Conservation (phyloP, 441 rosid genomes). For the Macaranga tanarius region DNA sequence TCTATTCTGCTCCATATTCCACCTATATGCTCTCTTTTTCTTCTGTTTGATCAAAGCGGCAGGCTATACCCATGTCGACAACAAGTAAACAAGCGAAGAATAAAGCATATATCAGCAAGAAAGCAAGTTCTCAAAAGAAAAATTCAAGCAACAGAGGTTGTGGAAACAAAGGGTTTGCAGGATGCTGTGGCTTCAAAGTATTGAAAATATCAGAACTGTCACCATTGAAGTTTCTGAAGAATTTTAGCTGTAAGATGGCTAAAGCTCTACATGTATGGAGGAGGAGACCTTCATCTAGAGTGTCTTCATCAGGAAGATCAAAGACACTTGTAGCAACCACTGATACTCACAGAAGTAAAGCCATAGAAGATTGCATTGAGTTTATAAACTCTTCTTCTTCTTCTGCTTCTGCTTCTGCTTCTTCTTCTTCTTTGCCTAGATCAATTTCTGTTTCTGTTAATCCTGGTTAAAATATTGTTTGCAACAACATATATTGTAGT, state of each 20-base stretch:
- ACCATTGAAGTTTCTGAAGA: slow-evolving; percentile 46
- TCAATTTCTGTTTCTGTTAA: slow-evolving; percentile 37
- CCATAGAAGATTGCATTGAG: slow-evolving; percentile 76
- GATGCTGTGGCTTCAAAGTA: slow-evolving; percentile 50
- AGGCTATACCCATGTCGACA: slow-evolving; percentile 12
- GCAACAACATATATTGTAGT: background rate
- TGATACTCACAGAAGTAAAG: slow-evolving; percentile 54
- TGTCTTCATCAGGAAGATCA: slow-evolving; percentile 45
- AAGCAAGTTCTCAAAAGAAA: slow-evolving; percentile 27
- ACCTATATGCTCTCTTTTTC: background rate
- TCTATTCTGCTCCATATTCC: background rate
- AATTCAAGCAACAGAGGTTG: slow-evolving; percentile 15
- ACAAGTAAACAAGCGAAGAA: slow-evolving; percentile 24
- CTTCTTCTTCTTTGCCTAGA: slow-evolving; percentile 46
- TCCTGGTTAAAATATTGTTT: slow-evolving; percentile 21
- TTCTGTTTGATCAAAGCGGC: background rate
- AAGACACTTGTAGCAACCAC: slow-evolving; percentile 36
- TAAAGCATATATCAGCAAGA: slow-evolving; percentile 32
- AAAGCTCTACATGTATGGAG: slow-evolving; percentile 43
- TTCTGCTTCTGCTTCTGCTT: slow-evolving; percentile 28
- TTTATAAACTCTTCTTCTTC: slow-evolving; percentile 70
- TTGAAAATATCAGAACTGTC: slow-evolving; percentile 41
- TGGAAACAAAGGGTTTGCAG: slow-evolving; percentile 29
- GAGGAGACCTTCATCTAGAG: slow-evolving; percentile 37
- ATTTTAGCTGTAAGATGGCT: slow-evolving; percentile 39